These are phyloP conservation scores for Nitzschia palea DNA, from an alignment of 108 stramenopile genomes.

Conservation along the genomic window DNA sequence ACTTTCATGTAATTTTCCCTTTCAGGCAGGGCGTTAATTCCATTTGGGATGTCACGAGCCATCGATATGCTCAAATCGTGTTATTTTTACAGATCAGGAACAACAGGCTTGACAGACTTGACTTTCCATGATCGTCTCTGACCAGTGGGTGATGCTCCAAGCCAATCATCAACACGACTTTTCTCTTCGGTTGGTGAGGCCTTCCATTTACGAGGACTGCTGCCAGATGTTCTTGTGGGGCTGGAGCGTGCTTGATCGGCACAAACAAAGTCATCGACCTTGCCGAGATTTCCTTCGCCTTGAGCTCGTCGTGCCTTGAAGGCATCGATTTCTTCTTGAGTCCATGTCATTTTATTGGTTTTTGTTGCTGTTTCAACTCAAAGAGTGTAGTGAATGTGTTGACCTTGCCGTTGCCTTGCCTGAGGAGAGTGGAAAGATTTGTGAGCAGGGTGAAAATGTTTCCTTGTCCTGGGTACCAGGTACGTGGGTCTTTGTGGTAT, in stretches of 20 bases:
- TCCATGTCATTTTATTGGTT: conserved; percentile 15
- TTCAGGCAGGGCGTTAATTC: no score
- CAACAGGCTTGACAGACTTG: conserved; percentile 19
- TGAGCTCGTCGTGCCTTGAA: conserved; percentile 21
- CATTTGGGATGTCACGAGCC: no score
- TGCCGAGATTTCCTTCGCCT: conserved; percentile 14
- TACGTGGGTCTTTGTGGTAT: no score
- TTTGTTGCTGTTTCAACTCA: no score
- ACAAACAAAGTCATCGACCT: conserved; percentile 16
- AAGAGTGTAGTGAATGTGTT: no score
- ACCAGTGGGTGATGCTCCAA: background rate
- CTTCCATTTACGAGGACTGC: conserved; percentile 21
- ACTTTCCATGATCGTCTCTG: conserved; percentile 15
- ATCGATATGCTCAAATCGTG: no score
- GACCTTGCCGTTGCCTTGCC: no score
- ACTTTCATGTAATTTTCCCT: no score
- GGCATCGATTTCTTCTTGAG: conserved; percentile 17
- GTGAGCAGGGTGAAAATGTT: no score
- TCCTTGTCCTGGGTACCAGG: no score
- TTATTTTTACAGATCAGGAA: conserved; percentile 12
- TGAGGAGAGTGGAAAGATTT: no score
- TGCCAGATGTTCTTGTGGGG: conserved; percentile 1
- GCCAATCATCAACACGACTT: conserved; percentile 12
- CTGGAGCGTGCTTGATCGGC: background rate
- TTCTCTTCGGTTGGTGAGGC: conserved; percentile 14